phyloP scores from a whole-genome alignment of 1,284 basidiomycete genomes.

The Vanrija sp. region DNA sequence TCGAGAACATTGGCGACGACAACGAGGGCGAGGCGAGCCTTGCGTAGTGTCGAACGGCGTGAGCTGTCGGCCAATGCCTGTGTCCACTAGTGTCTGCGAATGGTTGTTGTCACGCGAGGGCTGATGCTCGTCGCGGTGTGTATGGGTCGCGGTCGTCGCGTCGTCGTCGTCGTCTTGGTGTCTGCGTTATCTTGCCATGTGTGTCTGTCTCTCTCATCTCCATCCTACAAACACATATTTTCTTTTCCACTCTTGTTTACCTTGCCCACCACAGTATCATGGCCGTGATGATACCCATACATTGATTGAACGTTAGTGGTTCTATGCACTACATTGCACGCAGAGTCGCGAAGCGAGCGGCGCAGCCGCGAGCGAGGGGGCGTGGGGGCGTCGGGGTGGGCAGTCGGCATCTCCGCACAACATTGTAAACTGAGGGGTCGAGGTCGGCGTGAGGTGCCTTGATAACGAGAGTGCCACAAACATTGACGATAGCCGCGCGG shows the following conservation, averaged over 20 bases:
- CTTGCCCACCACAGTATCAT: neutral
- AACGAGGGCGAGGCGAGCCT: slow-evolving; percentile 30
- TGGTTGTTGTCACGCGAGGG: neutral
- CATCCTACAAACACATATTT: neutral
- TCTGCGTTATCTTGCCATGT: neutral
- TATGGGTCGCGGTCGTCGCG: neutral
- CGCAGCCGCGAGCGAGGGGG: neutral
- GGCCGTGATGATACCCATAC: too few species aligned
- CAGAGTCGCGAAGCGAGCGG: neutral
- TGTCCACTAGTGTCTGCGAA: neutral
- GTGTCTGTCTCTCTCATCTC: neutral
- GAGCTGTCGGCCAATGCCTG: neutral
- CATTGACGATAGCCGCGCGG: too few species aligned
- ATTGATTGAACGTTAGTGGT: too few species aligned
- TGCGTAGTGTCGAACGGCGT: neutral
- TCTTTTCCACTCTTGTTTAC: neutral
- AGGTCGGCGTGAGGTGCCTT: too few species aligned
- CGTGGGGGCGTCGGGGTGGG: too few species aligned
- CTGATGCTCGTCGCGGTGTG: neutral
- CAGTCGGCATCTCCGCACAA: neutral
- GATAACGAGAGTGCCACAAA: too few species aligned
- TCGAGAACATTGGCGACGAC: slow-evolving; percentile 36
- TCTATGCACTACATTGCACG: too few species aligned
- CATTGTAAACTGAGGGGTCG: neutral
- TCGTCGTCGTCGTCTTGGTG: neutral